phyloP scores from a whole-genome alignment of 306 rosid genomes.

The Ceratonia siliqua region DNA sequence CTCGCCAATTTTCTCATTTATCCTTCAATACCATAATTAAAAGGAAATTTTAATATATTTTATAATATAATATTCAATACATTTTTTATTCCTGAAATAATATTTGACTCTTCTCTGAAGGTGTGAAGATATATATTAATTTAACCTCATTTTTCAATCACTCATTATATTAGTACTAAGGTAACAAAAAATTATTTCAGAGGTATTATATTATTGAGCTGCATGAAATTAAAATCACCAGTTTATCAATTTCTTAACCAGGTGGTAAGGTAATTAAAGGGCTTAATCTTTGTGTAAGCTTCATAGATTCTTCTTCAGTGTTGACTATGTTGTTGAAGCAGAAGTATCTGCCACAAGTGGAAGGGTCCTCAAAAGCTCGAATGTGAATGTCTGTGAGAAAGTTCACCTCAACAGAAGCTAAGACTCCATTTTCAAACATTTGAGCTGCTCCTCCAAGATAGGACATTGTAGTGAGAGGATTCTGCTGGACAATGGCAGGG shows the following conservation, averaged over 20 bases:
- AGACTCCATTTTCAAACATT: conserved; percentile 56
- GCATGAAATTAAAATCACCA: no score
- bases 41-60: no score
- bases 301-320: conserved; percentile 43
- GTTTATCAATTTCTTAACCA: conserved; percentile 21
- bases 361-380: conserved; percentile 47
- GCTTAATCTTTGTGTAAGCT: conserved; percentile 44
- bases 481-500: conserved; percentile 40
- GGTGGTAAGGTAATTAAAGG: conserved; percentile 52
- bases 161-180: no score
- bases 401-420: conserved; percentile 42
- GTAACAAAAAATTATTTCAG: no score
- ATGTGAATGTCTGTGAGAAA: conserved; percentile 42
- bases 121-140: no score
- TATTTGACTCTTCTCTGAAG: no score
- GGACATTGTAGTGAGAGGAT: conserved; percentile 39
- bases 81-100: no score
- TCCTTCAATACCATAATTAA: no score
- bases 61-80: no score
- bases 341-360: conserved; percentile 50
- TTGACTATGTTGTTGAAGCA: conserved; percentile 43
- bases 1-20: not conserved
- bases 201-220: no score
- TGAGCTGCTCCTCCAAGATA: conserved; percentile 55
- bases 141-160: no score